phyloP scores from a whole-genome alignment of 192 early-diverging fungal species.

The Coemansia sp. region DNA sequence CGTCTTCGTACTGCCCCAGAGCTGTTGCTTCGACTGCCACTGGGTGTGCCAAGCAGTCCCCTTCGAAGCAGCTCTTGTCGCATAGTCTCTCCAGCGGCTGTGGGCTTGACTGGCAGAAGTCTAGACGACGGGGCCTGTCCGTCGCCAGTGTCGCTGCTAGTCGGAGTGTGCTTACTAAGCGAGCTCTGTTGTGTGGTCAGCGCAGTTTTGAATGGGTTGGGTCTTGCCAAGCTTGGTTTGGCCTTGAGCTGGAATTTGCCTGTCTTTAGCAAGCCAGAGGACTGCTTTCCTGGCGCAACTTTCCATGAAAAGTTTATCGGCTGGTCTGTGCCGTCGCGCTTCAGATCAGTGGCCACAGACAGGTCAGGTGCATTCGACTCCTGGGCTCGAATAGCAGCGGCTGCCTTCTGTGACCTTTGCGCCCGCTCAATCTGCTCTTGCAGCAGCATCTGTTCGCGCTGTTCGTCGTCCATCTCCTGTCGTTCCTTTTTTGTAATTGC shows the following conservation, averaged over 20 bases:
- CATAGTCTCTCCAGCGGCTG: constrained; percentile 23
- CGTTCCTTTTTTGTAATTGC: constrained; percentile 78
- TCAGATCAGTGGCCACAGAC: constrained; percentile 21
- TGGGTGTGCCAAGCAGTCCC: not conserved
- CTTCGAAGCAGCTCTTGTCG: constrained; percentile 20
- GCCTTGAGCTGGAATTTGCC: not conserved
- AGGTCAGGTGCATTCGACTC: not conserved
- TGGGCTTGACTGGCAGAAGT: not conserved
- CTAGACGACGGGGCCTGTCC: not conserved
- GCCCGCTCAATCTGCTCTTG: constrained; percentile 83
- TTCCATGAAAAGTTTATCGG: constrained; percentile 33
- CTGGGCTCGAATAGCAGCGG: not conserved
- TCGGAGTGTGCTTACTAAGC: constrained; percentile 1
- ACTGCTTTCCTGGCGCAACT: not conserved
- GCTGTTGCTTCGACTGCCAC: not conserved
- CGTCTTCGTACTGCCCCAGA: constrained; percentile 4
- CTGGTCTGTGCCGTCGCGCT: constrained; percentile 10
- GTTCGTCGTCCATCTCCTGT: constrained; percentile 80
- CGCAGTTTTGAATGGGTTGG: constrained; percentile 34
- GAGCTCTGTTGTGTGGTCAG: constrained; percentile 4
- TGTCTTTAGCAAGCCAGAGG: constrained; percentile 2
- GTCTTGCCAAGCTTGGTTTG: constrained; percentile 4
- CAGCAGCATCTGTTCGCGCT: constrained; percentile 72
- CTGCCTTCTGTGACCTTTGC: constrained; percentile 29
- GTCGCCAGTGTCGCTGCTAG: not conserved